A percentile compares a stretch with the other conserved stretches of the same genome.
Evolutionary conservation across 2,329 filamentous ascomycete genomes (phyloP).

Genomic region (Aspergillus sp.): DNA sequence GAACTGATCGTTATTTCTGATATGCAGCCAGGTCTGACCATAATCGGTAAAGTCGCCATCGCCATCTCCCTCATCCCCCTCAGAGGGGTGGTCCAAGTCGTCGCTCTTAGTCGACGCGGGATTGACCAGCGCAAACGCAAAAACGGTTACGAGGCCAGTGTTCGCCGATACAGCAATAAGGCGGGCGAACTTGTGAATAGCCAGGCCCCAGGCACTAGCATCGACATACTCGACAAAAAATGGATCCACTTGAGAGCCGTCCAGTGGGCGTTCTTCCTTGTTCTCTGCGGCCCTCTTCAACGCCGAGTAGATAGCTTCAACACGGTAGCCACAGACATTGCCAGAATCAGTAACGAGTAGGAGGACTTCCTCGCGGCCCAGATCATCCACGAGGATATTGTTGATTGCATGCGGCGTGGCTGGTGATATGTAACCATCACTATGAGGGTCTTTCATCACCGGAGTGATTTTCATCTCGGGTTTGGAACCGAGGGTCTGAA

Average conservation of each 20-base stretch:
- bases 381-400: slow-evolving; percentile 64
- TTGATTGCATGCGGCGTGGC: slow-evolving; percentile 63
- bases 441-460: slow-evolving; percentile 35
- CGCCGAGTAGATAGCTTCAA: slow-evolving; percentile 48
- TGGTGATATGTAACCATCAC: slow-evolving; percentile 55
- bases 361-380: slow-evolving; percentile 69
- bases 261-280: slow-evolving; percentile 23
- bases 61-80: slow-evolving; percentile 15
- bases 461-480: slow-evolving; percentile 44
- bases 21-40: slow-evolving; percentile 34
- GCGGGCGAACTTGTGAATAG: slow-evolving; percentile 75
- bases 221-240: slow-evolving; percentile 78
- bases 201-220: slow-evolving; percentile 81
- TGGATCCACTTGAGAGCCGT: slow-evolving; percentile 36
- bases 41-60: slow-evolving; percentile 14
- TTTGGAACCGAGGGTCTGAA: slow-evolving; percentile 35
- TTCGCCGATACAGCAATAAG: slow-evolving; percentile 87
- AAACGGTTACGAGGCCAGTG: slow-evolving; percentile 55
- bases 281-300: slow-evolving; percentile 34
- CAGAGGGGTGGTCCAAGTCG: slow-evolving; percentile 12
- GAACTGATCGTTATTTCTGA: slow-evolving; percentile 24
- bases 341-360: slow-evolving; percentile 70
- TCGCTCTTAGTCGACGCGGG: slow-evolving; percentile 16
- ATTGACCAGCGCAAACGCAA: slow-evolving; percentile 56
- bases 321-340: slow-evolving; percentile 70